These are phyloP conservation scores for Parietaria judaica DNA, from an alignment of 306 rosid genomes.

Conservation along the genomic window DNA sequence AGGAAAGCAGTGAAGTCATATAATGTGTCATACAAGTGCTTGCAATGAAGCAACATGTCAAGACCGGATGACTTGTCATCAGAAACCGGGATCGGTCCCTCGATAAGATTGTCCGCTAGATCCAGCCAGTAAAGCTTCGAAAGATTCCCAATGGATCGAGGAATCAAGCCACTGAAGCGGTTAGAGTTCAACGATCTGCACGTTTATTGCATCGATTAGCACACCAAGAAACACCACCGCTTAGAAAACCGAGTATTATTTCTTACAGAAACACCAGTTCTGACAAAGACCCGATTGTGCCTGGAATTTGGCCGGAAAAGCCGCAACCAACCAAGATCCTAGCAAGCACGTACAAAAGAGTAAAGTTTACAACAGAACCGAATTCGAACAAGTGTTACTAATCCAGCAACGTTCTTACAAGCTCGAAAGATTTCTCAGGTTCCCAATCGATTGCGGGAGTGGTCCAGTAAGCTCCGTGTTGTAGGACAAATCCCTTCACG, in stretches of 20 bases:
- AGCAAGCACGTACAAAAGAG: constrained; percentile 12
- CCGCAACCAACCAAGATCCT: constrained; percentile 56
- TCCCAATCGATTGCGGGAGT: constrained; percentile 41
- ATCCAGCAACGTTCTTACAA: constrained; percentile 32
- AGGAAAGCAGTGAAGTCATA: neutral
- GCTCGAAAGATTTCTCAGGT: constrained; percentile 37
- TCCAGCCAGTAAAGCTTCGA: constrained; percentile 35
- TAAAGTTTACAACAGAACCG: constrained; percentile 1
- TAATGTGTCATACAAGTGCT: constrained; percentile 32
- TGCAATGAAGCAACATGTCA: constrained; percentile 18
- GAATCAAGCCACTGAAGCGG: constrained; percentile 24
- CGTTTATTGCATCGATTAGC: neutral
- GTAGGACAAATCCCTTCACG: constrained; percentile 58
- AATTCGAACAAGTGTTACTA: too few relatives aligned
- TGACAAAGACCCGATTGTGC: constrained; percentile 43
- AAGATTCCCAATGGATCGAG: constrained; percentile 31
- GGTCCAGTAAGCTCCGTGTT: constrained; percentile 37
- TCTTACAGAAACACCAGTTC: constrained; percentile 50
- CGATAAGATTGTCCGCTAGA: constrained; percentile 30
- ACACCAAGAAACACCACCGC: neutral
- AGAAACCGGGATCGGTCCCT: constrained; percentile 33
- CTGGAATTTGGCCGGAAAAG: constrained; percentile 60
- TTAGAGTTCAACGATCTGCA: constrained; percentile 36
- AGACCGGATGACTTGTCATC: constrained; percentile 18
- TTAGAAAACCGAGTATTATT: neutral